Conservation (phyloP, 1,284 basidiomycete genomes). For the Moesziomyces sp. region DNA sequence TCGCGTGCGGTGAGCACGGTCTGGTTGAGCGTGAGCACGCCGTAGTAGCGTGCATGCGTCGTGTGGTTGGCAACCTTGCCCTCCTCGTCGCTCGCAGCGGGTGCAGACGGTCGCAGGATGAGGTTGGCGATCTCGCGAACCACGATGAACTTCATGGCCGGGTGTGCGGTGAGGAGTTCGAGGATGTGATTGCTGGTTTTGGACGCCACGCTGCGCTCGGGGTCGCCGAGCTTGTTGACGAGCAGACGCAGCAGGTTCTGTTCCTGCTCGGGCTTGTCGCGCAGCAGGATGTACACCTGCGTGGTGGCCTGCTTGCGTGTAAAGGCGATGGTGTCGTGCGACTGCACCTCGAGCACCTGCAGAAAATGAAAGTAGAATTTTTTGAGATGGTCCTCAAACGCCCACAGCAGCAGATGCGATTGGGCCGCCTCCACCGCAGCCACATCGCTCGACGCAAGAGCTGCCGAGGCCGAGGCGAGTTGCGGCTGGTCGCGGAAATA, state of each 20-base stretch:
- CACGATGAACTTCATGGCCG: constrained; percentile 91
- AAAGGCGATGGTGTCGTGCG: constrained; percentile 87
- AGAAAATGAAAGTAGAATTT: constrained; percentile 94
- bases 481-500: constrained; percentile 88
- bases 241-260: constrained; percentile 91
- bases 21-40: constrained; percentile 92
- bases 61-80: constrained; percentile 53
- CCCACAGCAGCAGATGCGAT: constrained; percentile 81
- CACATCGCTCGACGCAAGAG: constrained; percentile 22
- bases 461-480: constrained; percentile 74
- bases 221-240: constrained; percentile 86
- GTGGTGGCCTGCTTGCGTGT: constrained; percentile 82
- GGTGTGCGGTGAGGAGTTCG: constrained; percentile 88
- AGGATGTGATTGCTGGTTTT: constrained; percentile 89
- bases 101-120: constrained; percentile 73
- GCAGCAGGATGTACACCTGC: constrained; percentile 79
- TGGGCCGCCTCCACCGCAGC: constrained; percentile 45
- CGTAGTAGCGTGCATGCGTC: constrained; percentile 85
- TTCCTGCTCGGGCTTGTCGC: constrained; percentile 94
- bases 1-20: constrained; percentile 79
- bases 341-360: constrained; percentile 87
- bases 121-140: constrained; percentile 86
- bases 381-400: constrained; percentile 97
- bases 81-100: constrained; percentile 15
- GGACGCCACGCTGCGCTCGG: constrained; percentile 86